Percentiles rank a stretch among this genome's conserved stretches.
Evolutionary conservation across 495 filamentous ascomycete species (phyloP).

Genomic region (Penicillium salamii): DNA sequence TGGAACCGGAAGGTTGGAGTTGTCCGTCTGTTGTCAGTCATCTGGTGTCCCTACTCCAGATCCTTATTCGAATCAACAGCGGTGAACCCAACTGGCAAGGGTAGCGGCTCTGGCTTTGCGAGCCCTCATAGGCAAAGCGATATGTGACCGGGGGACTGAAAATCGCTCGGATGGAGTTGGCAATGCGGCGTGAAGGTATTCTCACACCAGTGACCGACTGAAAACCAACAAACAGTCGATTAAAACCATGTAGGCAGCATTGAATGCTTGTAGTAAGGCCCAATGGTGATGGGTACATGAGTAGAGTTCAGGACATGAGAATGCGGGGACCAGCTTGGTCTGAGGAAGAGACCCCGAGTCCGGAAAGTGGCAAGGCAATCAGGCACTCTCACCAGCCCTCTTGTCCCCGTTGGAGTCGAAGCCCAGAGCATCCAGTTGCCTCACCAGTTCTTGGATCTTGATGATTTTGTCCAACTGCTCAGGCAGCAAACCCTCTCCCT

Average conservation of each 20-base stretch:
- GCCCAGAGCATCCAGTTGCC: conserved; percentile 82
- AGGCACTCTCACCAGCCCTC: conserved; percentile 27
- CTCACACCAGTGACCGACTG: no score
- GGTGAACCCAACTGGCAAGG: neutral
- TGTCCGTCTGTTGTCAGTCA: neutral
- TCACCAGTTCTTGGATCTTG: conserved; percentile 89
- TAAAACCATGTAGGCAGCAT: neutral
- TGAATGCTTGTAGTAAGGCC: neutral
- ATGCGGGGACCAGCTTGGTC: neutral
- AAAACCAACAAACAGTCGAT: no score
- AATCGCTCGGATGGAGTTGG: no score
- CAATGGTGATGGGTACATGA: neutral
- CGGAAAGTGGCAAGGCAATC: conserved; percentile 1
- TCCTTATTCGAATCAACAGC: neutral
- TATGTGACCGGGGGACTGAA: no score
- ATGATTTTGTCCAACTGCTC: conserved; percentile 98
- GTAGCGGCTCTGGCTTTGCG: no score
- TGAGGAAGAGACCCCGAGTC: neutral
- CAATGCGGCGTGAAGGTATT: no score
- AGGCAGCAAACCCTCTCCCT: conserved; percentile 75
- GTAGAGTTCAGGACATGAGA: neutral
- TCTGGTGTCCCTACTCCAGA: neutral
- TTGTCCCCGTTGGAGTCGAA: conserved; percentile 67
- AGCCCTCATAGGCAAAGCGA: no score
- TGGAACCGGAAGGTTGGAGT: neutral